Evolutionary conservation across 2,329 filamentous ascomycete genomes (phyloP).

Genomic region (Neospermospora avenae): DNA sequence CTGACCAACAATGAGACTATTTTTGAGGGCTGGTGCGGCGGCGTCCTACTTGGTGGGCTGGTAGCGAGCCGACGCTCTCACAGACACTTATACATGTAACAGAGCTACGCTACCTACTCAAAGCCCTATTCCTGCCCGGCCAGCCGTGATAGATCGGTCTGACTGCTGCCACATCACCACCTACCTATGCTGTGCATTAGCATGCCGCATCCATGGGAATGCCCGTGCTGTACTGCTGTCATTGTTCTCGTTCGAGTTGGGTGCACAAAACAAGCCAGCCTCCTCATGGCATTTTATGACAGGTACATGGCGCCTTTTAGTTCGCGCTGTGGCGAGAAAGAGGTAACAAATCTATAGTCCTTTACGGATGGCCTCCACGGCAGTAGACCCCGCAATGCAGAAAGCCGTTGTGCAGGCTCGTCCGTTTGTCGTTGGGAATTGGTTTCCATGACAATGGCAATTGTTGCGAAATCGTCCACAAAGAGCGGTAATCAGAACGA

Average conservation of each 20-base stretch:
- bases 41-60: neutral
- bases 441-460: conserved; percentile 10
- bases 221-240: conserved; percentile 23
- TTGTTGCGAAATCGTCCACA: conserved; percentile 15
- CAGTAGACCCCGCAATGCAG: too few species aligned
- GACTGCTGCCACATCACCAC: conserved; percentile 8
- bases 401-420: conserved; percentile 21
- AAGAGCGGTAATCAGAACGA: conserved; percentile 2
- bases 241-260: conserved; percentile 19
- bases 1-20: neutral
- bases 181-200: conserved; percentile 26
- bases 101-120: too few species aligned
- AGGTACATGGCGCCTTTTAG: conserved; percentile 7
- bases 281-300: conserved; percentile 19
- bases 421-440: conserved; percentile 22
- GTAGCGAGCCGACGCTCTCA: conserved; percentile 7
- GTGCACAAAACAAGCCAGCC: conserved; percentile 9
- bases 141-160: too few species aligned
- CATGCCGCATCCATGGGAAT: conserved; percentile 21
- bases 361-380: too few species aligned
- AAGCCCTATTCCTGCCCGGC: too few species aligned
- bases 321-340: too few species aligned
- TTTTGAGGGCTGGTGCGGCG: neutral
- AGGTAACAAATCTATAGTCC: too few species aligned
- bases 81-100: too few species aligned